Base-by-base conservation (phyloP, 495 filamentous ascomycete species). In the Podospora sp. region DNA sequence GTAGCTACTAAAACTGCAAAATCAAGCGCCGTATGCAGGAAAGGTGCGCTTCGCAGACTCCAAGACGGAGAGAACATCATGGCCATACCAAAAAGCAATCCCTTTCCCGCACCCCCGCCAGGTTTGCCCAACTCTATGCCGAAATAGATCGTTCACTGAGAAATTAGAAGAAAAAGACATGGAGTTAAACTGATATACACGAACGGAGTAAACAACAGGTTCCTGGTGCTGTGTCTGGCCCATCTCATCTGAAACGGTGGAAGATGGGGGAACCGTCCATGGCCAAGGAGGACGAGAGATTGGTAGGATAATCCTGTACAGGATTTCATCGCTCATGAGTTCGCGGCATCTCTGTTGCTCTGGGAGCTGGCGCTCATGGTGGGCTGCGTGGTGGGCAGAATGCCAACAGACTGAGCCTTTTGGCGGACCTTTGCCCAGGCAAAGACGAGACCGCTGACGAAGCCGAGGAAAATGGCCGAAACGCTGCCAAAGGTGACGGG, bases 401-500 rank as follows among this genome's bases (percentile, higher is more conserved):
- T 75, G 65, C 85, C 86, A 78, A 87, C 88, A 62, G 88, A 83
- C 68, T 81, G 75, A 65, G 81, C 81, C 64, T 85, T 88, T 79
- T 96, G 92, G 80, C 91, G 88, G 69, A 97, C 86, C 83, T 97
- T 97, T 72, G 93, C 90, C 68, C 94, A 84, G n/a, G 95, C 83
- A 69, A 94, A 99, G 27, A 99, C 92, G 65, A 99, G 85, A 66
- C 95, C 95, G 70, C 90, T 93, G 72, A 97, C 79, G 76, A 97
- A 99, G 21, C 95, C 95, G 58, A 97, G 83, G 57, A 84, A 79
- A 69, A 99, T 97, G 68, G 94, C 94, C 33, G 92, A 91, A 11
- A 97, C 90, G 75, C 90, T 92, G 62, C 91, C 91, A 67, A 99
- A 86, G n/a, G 94, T 99, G 74, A 96, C 88, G 0, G 95, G 92